Base-by-base conservation (phyloP, 805 yeast genomes). In the Kodamaea kaohsiungensis region DNA sequence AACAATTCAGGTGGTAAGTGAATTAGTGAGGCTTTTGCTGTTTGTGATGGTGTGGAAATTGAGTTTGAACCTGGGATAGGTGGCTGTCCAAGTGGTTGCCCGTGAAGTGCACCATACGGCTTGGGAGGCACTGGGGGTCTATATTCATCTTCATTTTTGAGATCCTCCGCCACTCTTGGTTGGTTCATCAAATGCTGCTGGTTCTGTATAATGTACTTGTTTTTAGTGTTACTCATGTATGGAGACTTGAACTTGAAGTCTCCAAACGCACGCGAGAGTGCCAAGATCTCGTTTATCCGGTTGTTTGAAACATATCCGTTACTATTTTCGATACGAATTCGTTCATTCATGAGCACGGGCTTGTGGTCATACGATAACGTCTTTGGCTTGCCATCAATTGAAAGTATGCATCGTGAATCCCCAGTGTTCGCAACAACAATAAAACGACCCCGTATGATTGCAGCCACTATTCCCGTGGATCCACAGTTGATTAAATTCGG, bases 391-490 rank as follows among this genome's bases (percentile, higher is more conserved):
- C 90, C 91, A 39, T 72, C 63, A 16, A 76, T 67, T 10, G 86
- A 78, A 46, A 86, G 60, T 6, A 88, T 80, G 56, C 88, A 80
- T 55, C 96, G 74, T 6, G 92, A 87, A 67, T 88, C 96, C 3
- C 96, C 96, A 2, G 89, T 78, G 61, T 88, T 88, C 13, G 89
- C 87, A 10, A 84, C 86, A 18, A 80, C 76, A 12, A 88, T 70
- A 54, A 65, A 72, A 33, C 65, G 60, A 37, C 67, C 61, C n/a
- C 65, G 64, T 6, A 75, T 55, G 16, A 76, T 54, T 2, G 67
- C 59, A 7, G 75, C 58, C 2, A 74, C 61, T 1, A 74, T 70
- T 1, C 75, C 79, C 1, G 80, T 76, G n/a, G 76, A 65, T 13
- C 80, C 80, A 54, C 79, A 75, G 55, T 73, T 70, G 46, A 65